Evolutionary conservation across 2,329 filamentous ascomycete genomes (phyloP), one percentile per base, ranked within the genome.

Genomic region (Diaporthe ilicicola): DNA sequence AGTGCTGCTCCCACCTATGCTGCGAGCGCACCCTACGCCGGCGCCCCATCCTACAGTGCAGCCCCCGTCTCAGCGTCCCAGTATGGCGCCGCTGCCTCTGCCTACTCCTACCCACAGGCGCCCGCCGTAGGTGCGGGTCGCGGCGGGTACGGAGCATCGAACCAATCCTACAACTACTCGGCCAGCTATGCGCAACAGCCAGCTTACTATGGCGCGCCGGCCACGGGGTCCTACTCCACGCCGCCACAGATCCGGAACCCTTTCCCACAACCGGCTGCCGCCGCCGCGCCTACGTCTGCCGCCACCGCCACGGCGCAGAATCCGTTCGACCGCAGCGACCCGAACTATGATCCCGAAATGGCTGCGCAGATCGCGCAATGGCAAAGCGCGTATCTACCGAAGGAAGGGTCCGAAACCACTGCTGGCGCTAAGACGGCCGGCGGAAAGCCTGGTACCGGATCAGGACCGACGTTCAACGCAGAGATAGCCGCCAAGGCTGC

Each of bases 301-400:
- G 66, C 22, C 53, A 34, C 53, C 48, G 19, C 79, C 74, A 75
- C 77, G 64, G 73, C 76, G 73, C 66, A 70, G 51, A 73, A 73
- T 46, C 62, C 70, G 27, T 73, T 72, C 37, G 72, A 73, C 67
- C 72, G 73, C 70, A 79, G 76, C 69, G 76, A 76, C 72, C 82
- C 79, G 74, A 85, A 86, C 74, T 89, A 86, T 78, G 88, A 97
- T 77, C 90, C 94, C 3, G 94, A 97, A 75, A 92, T 94, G 84
- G 94, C 96, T 70, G 94, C 94, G 37, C 94, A 97, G 81, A 95
- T 98, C 73, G 94, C 95, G 61, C 93, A 97, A 81, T 98, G 95
- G 94, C 94, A 97, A 82, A 95, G 92, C 81, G 94, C 94, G 32
- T 97, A 97, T 81, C 89, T 90, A 74, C 87, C 86, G 62, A 91